Percentiles rank a stretch among this genome's conserved stretches.
Evolutionary conservation across 805 yeast genomes (phyloP).

Genomic region (Teunomyces panamensis): DNA sequence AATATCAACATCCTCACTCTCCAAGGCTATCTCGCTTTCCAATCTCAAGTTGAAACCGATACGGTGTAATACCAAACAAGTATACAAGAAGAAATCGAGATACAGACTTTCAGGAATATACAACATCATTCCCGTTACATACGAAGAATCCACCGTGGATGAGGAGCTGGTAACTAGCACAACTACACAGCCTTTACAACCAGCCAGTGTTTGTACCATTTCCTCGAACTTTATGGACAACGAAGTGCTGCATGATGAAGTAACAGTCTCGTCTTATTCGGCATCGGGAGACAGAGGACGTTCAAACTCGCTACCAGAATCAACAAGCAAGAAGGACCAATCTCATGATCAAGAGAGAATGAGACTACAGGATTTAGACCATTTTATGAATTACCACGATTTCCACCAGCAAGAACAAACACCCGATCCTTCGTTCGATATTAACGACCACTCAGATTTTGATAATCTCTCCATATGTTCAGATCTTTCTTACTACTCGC

Average conservation of each 20-base stretch:
- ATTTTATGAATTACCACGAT: conserved; percentile 19
- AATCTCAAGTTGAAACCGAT: conserved; percentile 39
- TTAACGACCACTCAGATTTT: conserved; percentile 11
- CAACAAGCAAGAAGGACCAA: conserved; percentile 1
- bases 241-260: conserved; percentile 4
- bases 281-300: conserved; percentile 10
- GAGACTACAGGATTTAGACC: conserved; percentile 18
- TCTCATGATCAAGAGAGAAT: conserved; percentile 6
- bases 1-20: background rate
- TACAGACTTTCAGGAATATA: conserved; percentile 38
- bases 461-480: conserved; percentile 21
- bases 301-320: conserved; percentile 20
- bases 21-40: conserved; percentile 25
- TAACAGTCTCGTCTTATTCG: conserved; percentile 1
- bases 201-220: background rate
- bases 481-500: conserved; percentile 21
- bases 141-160: conserved; percentile 9
- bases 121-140: conserved; percentile 34
- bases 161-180: background rate
- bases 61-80: conserved; percentile 26
- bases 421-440: conserved; percentile 10
- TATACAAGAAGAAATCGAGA: conserved; percentile 39
- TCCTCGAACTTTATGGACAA: conserved; percentile 9
- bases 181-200: background rate
- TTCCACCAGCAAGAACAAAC: background rate